Conservation (phyloP, 2,329 filamentous ascomycete species). For the Xylariaceae sp. region DNA sequence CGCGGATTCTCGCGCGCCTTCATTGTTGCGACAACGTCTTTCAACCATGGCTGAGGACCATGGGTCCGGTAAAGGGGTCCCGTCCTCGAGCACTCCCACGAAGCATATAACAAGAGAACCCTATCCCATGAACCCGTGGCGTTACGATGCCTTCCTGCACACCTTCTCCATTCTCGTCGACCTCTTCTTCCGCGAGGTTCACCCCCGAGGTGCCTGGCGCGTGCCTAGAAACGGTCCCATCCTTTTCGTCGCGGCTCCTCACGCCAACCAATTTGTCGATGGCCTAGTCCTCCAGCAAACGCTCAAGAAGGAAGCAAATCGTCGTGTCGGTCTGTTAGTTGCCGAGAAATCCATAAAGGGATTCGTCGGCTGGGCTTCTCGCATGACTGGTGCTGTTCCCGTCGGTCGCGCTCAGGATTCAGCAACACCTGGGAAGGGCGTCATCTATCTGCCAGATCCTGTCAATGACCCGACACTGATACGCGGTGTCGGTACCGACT, state of each 20-base stretch:
- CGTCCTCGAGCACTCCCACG: constrained; percentile 15
- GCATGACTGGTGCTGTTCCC: constrained; percentile 82
- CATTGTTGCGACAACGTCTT: neutral
- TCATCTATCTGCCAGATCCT: constrained; percentile 84
- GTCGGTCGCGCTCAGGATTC: constrained; percentile 87
- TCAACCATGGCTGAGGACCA: constrained; percentile 22
- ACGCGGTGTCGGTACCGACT: constrained; percentile 73
- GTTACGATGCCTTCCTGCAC: constrained; percentile 74
- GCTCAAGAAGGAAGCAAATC: constrained; percentile 76
- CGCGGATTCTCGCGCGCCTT: neutral
- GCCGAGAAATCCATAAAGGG: constrained; percentile 93
- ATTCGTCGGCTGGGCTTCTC: constrained; percentile 83
- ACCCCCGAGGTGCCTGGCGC: constrained; percentile 91
- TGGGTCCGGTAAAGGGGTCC: constrained; percentile 17
- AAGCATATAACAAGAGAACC: constrained; percentile 44
- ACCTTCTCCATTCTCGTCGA: constrained; percentile 78
- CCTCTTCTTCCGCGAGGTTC: constrained; percentile 96
- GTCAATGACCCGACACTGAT: constrained; percentile 77
- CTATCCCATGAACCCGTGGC: constrained; percentile 65
- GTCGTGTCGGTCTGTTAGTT: constrained; percentile 86
- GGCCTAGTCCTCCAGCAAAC: constrained; percentile 89
- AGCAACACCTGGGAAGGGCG: constrained; percentile 72
- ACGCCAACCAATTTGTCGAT: constrained; percentile 97
- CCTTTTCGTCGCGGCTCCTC: constrained; percentile 92
- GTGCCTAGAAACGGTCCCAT: constrained; percentile 83